Evolutionary conservation across 306 rosid genomes (phyloP), one percentile per base, ranked within the genome.

Genomic region (Hylodesmum podocarpum): DNA sequence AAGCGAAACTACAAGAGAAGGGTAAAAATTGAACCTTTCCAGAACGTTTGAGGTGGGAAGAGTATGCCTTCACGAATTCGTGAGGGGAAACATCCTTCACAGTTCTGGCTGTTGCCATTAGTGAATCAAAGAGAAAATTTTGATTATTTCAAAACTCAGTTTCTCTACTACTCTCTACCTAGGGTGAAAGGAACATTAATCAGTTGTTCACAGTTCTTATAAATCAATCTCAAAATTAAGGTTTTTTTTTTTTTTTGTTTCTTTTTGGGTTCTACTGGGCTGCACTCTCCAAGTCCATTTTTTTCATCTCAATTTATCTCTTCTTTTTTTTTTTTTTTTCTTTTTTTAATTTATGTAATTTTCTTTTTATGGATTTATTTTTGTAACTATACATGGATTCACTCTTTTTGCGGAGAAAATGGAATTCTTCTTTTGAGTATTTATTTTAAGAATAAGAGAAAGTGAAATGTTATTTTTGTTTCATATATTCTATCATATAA

Each of bases 21-120:
- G 0, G 12, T 29, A 12, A 28, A 44, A 9, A 54, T 21, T 1
- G 51, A 58, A 88, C 96, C 86, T 81, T 67, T 49, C 90, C 96
- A 11, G 93, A 88, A 10, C 91, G 87, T 68, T 91, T 91, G 21
- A 91, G 89, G 55, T 91, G 91, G 58, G 91, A 85, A 1, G 96
- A 71, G 65, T 91, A 91, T 50, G 93, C 93, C 89, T 91, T 88
- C 24, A 88, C 96, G 43, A 91, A 88, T 67, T 87, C 89, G 57
- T 88, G 96, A 12, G 96, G 96, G 2, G 91, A 87, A 24, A 91
- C 93, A 12, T 89, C 96, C 55, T 91, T 89, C 19, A 91, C 91
- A 0, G 90, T 91, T 61, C 64, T 91, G 1, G 87, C 88, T 3
- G 87, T 74, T 21, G 84, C 87, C 91, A 81, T 81, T 13, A 28